Evolutionary conservation across 140 eudicot species (phyloP).

Genomic region (Senecio squalidus): DNA sequence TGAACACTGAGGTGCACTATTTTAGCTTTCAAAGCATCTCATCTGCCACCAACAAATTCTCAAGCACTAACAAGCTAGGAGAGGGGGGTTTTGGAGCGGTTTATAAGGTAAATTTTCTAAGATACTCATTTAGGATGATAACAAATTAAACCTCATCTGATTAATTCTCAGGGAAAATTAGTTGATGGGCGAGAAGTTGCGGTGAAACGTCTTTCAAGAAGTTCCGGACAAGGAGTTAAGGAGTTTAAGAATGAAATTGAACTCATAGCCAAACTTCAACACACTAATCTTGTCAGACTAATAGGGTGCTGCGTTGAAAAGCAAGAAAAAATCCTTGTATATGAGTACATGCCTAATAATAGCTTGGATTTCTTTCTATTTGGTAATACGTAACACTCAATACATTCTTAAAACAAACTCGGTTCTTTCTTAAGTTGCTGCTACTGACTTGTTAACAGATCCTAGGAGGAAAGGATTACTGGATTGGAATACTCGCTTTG

Average conservation of each 20-base stretch:
- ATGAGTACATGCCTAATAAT: constrained; percentile 40
- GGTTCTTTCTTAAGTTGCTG: not conserved
- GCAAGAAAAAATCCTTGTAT: constrained; percentile 40
- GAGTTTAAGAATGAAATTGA: constrained; percentile 37
- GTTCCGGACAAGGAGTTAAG: no score
- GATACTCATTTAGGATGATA: not conserved
- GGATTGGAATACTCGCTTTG: constrained; percentile 29
- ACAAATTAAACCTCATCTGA: not conserved
- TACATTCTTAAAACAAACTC: not conserved
- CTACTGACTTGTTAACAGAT: constrained; percentile 22
- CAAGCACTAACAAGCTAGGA: constrained; percentile 21
- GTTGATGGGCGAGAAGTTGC: constrained; percentile 43
- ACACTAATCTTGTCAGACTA: constrained; percentile 36
- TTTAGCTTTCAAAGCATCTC: constrained; percentile 27
- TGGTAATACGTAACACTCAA: constrained; percentile 16
- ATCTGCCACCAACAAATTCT: constrained; percentile 30
- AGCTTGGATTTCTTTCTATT: constrained; percentile 44
- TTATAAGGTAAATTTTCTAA: no score
- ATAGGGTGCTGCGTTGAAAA: constrained; percentile 30
- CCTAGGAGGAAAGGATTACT: constrained; percentile 19
- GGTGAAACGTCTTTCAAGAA: constrained; percentile 33
- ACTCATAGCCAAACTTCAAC: constrained; percentile 42
- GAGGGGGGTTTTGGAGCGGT: no score
- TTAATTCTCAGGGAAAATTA: constrained; percentile 34
- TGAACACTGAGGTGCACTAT: constrained; percentile 15